Evolutionary conservation across 2,329 filamentous ascomycete genomes (phyloP).

Genomic region (Leptographium radiaticola): DNA sequence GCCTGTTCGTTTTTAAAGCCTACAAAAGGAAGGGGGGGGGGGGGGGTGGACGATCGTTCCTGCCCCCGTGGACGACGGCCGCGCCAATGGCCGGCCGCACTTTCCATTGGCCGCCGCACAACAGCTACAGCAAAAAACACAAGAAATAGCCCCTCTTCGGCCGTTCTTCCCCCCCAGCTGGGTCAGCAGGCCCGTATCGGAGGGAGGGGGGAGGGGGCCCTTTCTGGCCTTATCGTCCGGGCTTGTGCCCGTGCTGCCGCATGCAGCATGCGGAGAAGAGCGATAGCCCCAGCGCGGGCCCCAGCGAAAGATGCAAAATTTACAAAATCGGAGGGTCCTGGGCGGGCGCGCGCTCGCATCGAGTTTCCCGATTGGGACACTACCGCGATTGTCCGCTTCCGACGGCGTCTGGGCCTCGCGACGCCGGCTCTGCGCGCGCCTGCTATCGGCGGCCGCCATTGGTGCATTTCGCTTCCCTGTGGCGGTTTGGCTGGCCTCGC

Average conservation of each 20-base stretch:
- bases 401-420: not conserved
- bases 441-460: not conserved
- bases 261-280: not conserved
- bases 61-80: not conserved
- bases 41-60: not conserved
- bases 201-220: too few relatives aligned
- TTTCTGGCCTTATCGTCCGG: not conserved
- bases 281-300: not conserved
- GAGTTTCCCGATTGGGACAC: not conserved
- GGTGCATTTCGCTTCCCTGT: not conserved
- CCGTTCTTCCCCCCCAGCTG: too few relatives aligned
- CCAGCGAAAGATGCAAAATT: too few relatives aligned
- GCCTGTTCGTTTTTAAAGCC: not conserved
- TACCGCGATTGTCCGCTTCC: not conserved
- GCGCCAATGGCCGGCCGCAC: not conserved
- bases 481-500: not conserved
- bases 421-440: not conserved
- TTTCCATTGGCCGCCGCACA: not conserved
- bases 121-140: too few relatives aligned
- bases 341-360: not conserved
- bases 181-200: too few relatives aligned
- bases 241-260: not conserved
- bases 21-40: not conserved
- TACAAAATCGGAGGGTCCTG: too few relatives aligned
- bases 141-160: too few relatives aligned